Evolutionary conservation across 305 asterid species (phyloP).

Genomic region (Fraxinus baroniana): DNA sequence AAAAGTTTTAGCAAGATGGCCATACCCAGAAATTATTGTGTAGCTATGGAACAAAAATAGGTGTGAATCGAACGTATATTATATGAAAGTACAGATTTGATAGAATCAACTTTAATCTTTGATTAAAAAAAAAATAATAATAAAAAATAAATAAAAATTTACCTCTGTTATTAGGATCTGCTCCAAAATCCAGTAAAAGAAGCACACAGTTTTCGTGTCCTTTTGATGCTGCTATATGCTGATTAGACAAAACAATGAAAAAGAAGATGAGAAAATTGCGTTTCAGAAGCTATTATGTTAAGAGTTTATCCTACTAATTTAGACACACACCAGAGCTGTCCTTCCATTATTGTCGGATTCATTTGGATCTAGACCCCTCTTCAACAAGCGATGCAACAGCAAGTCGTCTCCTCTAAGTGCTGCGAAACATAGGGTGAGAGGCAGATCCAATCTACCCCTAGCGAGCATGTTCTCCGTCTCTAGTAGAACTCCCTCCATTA

Average conservation of each 20-base stretch:
- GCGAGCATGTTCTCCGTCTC: conserved; percentile 93
- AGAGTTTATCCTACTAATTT: neutral
- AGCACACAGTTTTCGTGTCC: conserved; percentile 66
- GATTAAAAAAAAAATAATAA: too few species aligned
- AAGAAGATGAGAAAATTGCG: conserved; percentile 8
- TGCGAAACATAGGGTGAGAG: conserved; percentile 86
- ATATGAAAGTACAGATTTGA: neutral
- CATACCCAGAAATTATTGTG: neutral
- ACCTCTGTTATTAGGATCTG: conserved; percentile 81
- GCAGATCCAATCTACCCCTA: conserved; percentile 88
- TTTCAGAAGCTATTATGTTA: neutral
- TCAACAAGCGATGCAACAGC: conserved; percentile 73
- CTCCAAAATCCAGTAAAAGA: conserved; percentile 78
- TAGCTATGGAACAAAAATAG: neutral
- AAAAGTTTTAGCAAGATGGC: neutral
- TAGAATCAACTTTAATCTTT: neutral
- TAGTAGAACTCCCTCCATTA: conserved; percentile 80
- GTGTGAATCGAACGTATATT: neutral
- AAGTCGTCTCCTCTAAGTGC: conserved; percentile 82
- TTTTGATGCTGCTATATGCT: conserved; percentile 83
- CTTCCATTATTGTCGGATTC: conserved; percentile 82
- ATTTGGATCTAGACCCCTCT: conserved; percentile 87
- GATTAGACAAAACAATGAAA: conserved; percentile 23
- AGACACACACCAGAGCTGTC: conserved; percentile 66
- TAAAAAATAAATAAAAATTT: too few species aligned